Base-by-base conservation (phyloP, 305 asterid species). In the Fraxinus baroniana region DNA sequence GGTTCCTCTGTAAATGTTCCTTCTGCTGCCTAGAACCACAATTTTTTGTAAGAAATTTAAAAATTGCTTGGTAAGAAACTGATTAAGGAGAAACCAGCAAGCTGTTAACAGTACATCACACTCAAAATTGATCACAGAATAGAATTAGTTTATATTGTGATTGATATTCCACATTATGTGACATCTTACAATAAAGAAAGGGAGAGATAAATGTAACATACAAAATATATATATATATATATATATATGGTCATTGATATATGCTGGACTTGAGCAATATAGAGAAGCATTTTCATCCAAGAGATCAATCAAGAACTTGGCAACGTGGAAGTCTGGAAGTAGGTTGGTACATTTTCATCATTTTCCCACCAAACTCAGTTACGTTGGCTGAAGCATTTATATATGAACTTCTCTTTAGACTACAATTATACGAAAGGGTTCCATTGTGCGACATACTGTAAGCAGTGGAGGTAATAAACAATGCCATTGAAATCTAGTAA, bases 1-100 rank as follows among this genome's bases (percentile, higher is more conserved):
- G 99, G 98, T 87, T 97, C 99, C 92, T 97, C 99, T 57, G 83
- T 86, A 82, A 87, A 96, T 83, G 99, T 90, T 86, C 98, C 98
- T 83, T 92, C 99, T 8, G 41, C 86, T 57, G 87, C 94, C 99
- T 96, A 89, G 86, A 90, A 85, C 80, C 77, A 86, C 41, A 82
- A 78, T 75, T 72, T 36, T 78, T 6, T 15, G 41, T 36, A 68
- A 64, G 79, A 79, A 83, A 77, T 78, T 74, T 30, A 57, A 74
- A 79, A 76, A 44, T 41, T 18, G 32, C 22, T 78, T 76, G 33
- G 49, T 79, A 80, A 74, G 75, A 79, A 35, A 36, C 17, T 75
- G 82, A 81, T 22, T 24, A 60, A 70, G 74, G 75, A 24, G 44
- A 70, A 79, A 41, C 55, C 49, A 79, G 52, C 39, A 84, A 80